A percentile compares a stretch with the other conserved stretches of the same genome.
phyloP scores from a whole-genome alignment of 1,139 yeast species.

The Hanseniaspora gamundiae region DNA sequence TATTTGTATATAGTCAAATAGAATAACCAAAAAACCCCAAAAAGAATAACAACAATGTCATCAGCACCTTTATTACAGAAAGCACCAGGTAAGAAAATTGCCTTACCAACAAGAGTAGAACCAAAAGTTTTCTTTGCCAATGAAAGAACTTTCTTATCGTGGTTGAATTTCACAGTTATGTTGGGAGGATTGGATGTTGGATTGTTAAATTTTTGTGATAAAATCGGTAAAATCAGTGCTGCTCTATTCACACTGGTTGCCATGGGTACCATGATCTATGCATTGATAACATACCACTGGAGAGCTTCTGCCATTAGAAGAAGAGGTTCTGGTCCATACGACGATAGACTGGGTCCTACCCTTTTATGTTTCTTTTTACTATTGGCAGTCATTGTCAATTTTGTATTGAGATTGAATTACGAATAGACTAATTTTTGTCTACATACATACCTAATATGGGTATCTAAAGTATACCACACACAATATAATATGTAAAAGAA shows the following conservation, averaged over 20 bases:
- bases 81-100: slow-evolving; percentile 77
- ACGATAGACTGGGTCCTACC: slow-evolving; percentile 98
- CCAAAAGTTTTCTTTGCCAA: slow-evolving; percentile 98
- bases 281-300: slow-evolving; percentile 95
- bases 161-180: slow-evolving; percentile 96
- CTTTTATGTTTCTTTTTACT: slow-evolving; percentile 88
- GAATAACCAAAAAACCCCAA: not conserved
- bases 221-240: slow-evolving; percentile 84
- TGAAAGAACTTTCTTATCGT: slow-evolving; percentile 93
- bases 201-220: slow-evolving; percentile 88
- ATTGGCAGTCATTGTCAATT: slow-evolving; percentile 86
- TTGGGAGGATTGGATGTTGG: slow-evolving; percentile 96
- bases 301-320: slow-evolving; percentile 97
- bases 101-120: slow-evolving; percentile 94
- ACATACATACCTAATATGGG: too few species aligned
- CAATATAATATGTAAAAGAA: too few species aligned
- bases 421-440: slow-evolving; percentile 1
- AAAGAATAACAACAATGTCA: slow-evolving; percentile 29
- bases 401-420: slow-evolving; percentile 65
- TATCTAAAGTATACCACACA: not conserved
- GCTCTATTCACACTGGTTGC: slow-evolving; percentile 89
- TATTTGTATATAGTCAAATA: too few species aligned
- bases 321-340: slow-evolving; percentile 97
- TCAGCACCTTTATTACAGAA: slow-evolving; percentile 46
- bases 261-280: slow-evolving; percentile 95